Base-by-base conservation (phyloP, 2,329 filamentous ascomycete genomes). In the Botrytis galanthina region DNA sequence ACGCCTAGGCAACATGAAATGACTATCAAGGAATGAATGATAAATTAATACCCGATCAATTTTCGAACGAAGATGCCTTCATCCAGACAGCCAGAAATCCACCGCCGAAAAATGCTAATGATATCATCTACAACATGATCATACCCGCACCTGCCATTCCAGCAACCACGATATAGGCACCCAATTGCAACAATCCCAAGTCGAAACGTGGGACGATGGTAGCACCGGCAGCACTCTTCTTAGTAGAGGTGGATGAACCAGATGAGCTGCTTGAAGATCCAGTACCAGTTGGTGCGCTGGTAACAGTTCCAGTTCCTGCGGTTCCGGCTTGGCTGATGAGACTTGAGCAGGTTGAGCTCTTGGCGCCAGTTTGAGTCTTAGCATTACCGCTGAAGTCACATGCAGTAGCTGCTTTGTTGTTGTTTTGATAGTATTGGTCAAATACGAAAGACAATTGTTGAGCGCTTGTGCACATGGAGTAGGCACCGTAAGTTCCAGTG, bases 381-480 rank as follows among this genome's bases (percentile, higher is more conserved):
- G 91, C 93, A 78, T 89, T 84, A 78, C 92, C 91, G 73, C 87
- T 84, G 83, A 95, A 95, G 85, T 90, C 86, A 81, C 93, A 97
- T 46, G 93, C 91, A 72, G 84, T 83, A 39, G 84, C 81, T 68
- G 83, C 82, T 75, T 85, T 85, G 77, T 86, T 84, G 80, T 90
- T 86, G 77, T 82, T 82, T 77, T 86, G 81, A 85, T 92, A 93
- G 86, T 95, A 95, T 78, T 88, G 83, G 84, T 95, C 89, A 77
- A 95, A 87, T 67, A 90, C 91, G 81, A 88, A 94, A 73, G 88
- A 89, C 59, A 97, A 88, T 86, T 94, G 89, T 83, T 93, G 86
- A 77, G 87, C 86, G 79, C 88, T 80, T 77, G 86, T 85, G 86
- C 93, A 97, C 90, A 94, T 93, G 82, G 89, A 89, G 86, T 93